Conservation (phyloP, 441 rosid genomes). For the Pelargonium fulgidum region DNA sequence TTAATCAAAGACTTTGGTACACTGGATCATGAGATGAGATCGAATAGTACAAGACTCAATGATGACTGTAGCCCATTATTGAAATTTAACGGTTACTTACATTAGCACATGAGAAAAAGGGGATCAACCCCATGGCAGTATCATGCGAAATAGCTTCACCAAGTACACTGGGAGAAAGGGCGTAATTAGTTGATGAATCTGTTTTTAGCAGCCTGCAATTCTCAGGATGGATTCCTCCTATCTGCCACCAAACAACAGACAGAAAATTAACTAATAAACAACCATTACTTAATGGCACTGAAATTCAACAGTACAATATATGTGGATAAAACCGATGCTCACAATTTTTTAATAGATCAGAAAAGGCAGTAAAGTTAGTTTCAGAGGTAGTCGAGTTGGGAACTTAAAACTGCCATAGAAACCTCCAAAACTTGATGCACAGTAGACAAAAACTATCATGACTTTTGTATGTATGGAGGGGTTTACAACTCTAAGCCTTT, state of each 20-base stretch:
- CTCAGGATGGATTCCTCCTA: slow-evolving; percentile 64
- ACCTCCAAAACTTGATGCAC: background rate
- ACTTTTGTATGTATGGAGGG: background rate
- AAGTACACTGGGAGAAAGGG: slow-evolving; percentile 48
- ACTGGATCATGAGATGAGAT: too few relatives aligned
- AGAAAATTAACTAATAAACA: slow-evolving; percentile 9
- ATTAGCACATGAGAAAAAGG: slow-evolving; percentile 73
- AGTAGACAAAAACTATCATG: background rate
- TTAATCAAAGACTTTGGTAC: too few relatives aligned
- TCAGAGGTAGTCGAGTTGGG: background rate
- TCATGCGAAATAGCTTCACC: slow-evolving; percentile 53
- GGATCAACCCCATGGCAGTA: slow-evolving; percentile 54
- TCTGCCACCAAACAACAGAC: slow-evolving; percentile 37
- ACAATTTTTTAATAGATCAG: background rate
- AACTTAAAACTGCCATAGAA: background rate
- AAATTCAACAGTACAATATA: background rate
- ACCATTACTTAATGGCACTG: background rate
- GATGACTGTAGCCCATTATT: too few relatives aligned
- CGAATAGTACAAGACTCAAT: too few relatives aligned
- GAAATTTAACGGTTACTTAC: slow-evolving; percentile 34
- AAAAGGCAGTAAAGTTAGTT: background rate
- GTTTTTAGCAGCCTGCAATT: slow-evolving; percentile 61
- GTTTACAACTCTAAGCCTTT: background rate
- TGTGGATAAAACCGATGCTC: background rate
- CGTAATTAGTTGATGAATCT: slow-evolving; percentile 59